Evolutionary conservation across 768 basidiomycete species (phyloP).

Genomic region (Chlorophyllum brunneum): DNA sequence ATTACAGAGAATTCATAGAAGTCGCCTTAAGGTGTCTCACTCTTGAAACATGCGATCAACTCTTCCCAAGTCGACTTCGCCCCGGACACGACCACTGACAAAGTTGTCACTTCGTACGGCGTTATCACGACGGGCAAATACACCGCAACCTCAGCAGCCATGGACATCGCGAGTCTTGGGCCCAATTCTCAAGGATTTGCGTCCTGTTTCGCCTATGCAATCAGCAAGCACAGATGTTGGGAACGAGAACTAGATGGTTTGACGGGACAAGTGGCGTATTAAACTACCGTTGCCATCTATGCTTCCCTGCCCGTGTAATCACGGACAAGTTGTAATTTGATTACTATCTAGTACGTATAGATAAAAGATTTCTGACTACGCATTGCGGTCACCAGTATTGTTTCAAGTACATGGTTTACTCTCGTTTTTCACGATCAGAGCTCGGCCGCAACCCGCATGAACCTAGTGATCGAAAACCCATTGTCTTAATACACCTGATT

Average conservation of each 20-base stretch:
- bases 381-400: too few relatives aligned
- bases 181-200: conserved; percentile 49
- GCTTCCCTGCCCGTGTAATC: not conserved
- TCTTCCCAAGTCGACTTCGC: conserved; percentile 45
- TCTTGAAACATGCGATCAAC: conserved; percentile 43
- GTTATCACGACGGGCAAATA: conserved; percentile 61
- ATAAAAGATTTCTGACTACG: too few relatives aligned
- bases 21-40: conserved; percentile 35
- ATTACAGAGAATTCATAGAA: not conserved
- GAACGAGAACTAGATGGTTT: conserved; percentile 60
- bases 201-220: conserved; percentile 54
- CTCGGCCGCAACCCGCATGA: too few relatives aligned
- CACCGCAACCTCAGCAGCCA: conserved; percentile 30
- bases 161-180: conserved; percentile 41
- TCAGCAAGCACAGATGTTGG: conserved; percentile 66
- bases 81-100: conserved; percentile 27
- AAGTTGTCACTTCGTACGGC: conserved; percentile 54
- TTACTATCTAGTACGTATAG: too few relatives aligned
- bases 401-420: too few relatives aligned
- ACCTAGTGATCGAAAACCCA: too few relatives aligned
- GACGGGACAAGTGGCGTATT: conserved; percentile 45
- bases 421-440: too few relatives aligned
- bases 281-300: conserved; percentile 6
- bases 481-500: too few relatives aligned
- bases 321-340: not conserved